These are phyloP conservation scores for Saxophila tyrrhenica DNA, from an alignment of 495 filamentous ascomycete species.

Conservation along the genomic window DNA sequence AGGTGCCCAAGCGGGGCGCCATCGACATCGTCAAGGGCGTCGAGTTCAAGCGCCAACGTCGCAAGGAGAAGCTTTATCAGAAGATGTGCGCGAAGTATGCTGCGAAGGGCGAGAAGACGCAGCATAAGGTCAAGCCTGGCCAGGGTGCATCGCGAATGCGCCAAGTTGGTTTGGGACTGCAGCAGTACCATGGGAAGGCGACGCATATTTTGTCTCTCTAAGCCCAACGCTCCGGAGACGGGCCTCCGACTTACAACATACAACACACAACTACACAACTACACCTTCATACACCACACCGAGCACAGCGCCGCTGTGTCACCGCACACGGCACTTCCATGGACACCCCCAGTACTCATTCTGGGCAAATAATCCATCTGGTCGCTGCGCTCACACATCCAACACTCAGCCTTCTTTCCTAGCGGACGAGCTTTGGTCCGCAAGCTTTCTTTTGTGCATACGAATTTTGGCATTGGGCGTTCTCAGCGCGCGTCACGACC, in stretches of 20 bases:
- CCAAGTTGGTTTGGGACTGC: constrained; percentile 70
- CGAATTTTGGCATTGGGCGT: too few species aligned
- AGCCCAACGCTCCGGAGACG: not conserved
- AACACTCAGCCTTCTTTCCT: too few species aligned
- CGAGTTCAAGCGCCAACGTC: constrained; percentile 82
- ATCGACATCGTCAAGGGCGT: constrained; percentile 96
- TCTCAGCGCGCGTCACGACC: too few species aligned
- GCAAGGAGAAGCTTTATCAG: constrained; percentile 79
- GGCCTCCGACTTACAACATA: not conserved
- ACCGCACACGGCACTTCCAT: constrained; percentile 4
- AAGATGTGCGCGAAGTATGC: constrained; percentile 62
- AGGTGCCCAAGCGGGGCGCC: constrained; percentile 48
- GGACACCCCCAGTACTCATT: too few species aligned
- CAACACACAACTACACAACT: not conserved
- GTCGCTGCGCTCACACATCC: constrained; percentile 9
- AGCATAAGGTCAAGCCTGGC: constrained; percentile 58
- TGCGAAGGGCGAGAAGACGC: constrained; percentile 35
- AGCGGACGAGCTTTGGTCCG: too few species aligned
- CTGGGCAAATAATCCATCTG: too few species aligned
- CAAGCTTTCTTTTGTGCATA: too few species aligned
- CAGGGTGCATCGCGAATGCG: constrained; percentile 90
- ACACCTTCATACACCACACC: constrained; percentile 1
- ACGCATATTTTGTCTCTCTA: constrained; percentile 20
- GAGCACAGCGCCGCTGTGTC: constrained; percentile 13
- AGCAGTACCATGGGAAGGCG: constrained; percentile 23